Evolutionary conservation across 495 filamentous ascomycete species (phyloP).

Genomic region (Cercophora scortea): DNA sequence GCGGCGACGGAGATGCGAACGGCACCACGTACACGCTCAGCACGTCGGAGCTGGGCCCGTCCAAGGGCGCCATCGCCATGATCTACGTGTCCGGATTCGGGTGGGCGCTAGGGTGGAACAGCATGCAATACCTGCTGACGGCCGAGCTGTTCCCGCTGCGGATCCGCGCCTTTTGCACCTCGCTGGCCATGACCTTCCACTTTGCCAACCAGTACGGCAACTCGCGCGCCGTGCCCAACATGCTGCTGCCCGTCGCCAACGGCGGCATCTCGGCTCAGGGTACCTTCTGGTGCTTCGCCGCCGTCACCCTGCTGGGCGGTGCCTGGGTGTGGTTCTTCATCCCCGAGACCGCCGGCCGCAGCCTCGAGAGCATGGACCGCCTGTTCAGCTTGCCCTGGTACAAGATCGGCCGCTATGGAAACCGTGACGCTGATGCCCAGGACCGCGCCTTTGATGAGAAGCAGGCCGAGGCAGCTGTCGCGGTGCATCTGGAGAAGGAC

Average conservation of each 20-base stretch:
- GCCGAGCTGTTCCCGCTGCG: conserved; percentile 66
- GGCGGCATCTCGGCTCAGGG: conserved; percentile 44
- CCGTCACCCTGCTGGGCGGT: conserved; percentile 50
- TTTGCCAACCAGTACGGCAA: conserved; percentile 71
- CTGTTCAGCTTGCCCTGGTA: conserved; percentile 63
- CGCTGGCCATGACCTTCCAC: conserved; percentile 51
- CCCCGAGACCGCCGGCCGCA: conserved; percentile 59
- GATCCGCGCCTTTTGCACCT: conserved; percentile 43
- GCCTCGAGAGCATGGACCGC: conserved; percentile 57
- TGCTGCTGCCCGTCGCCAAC: conserved; percentile 37
- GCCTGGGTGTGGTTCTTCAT: conserved; percentile 55
- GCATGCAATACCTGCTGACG: conserved; percentile 68
- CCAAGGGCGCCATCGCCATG: conserved; percentile 53
- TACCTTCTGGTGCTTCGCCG: conserved; percentile 62
- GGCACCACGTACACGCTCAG: conserved; percentile 13
- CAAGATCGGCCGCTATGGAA: conserved; percentile 54
- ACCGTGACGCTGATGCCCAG: conserved; percentile 43
- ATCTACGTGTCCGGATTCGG: conserved; percentile 59
- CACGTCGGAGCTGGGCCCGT: conserved; percentile 25
- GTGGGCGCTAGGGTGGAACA: conserved; percentile 71
- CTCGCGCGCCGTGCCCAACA: conserved; percentile 48
- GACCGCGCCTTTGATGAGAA: conserved; percentile 24
- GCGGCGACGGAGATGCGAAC: conserved; percentile 17
- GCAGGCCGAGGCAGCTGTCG: neutral
- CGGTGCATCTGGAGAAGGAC: neutral